A percentile compares a stretch with the other conserved stretches of the same genome.
Conservation (phyloP, 441 rosid genomes). For the Kokia cookei region DNA sequence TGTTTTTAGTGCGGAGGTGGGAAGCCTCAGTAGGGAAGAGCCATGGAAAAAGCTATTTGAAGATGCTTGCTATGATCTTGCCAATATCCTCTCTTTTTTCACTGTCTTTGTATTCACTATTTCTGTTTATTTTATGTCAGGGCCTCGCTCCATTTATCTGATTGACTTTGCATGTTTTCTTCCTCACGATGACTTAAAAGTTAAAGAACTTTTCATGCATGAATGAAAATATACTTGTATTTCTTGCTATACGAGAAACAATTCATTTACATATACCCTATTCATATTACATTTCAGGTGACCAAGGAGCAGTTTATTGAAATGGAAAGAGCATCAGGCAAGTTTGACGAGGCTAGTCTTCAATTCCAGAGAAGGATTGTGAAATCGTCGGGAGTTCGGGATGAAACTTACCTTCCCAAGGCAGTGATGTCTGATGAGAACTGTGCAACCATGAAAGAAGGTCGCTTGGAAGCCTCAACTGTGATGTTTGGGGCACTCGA, state of each 20-base stretch:
- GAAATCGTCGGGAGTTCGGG: constrained; percentile 75
- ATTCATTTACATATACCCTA: not conserved
- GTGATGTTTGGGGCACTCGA: constrained; percentile 89
- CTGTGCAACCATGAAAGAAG: constrained; percentile 79
- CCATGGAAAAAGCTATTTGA: constrained; percentile 78
- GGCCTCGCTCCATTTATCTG: constrained; percentile 79
- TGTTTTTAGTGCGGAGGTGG: constrained; percentile 80
- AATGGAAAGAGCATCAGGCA: constrained; percentile 43
- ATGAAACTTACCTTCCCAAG: constrained; percentile 73
- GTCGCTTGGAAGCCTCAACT: constrained; percentile 66
- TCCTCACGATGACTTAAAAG: constrained; percentile 88
- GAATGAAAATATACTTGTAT: not conserved
- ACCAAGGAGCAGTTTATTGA: constrained; percentile 65
- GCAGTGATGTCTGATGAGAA: constrained; percentile 44
- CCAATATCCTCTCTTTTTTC: constrained; percentile 53
- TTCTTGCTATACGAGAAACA: not conserved
- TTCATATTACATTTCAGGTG: constrained; percentile 31
- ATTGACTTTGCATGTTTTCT: constrained; percentile 73
- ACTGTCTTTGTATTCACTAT: constrained; percentile 63
- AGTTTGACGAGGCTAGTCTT: constrained; percentile 53
- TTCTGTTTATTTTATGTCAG: constrained; percentile 69
- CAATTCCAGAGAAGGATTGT: constrained; percentile 61
- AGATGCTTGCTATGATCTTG: constrained; percentile 62
- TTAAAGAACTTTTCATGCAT: constrained; percentile 4
- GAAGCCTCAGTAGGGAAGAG: constrained; percentile 72